Base-by-base conservation (phyloP, 345 rosid species). In the Kandelia obovata region DNA sequence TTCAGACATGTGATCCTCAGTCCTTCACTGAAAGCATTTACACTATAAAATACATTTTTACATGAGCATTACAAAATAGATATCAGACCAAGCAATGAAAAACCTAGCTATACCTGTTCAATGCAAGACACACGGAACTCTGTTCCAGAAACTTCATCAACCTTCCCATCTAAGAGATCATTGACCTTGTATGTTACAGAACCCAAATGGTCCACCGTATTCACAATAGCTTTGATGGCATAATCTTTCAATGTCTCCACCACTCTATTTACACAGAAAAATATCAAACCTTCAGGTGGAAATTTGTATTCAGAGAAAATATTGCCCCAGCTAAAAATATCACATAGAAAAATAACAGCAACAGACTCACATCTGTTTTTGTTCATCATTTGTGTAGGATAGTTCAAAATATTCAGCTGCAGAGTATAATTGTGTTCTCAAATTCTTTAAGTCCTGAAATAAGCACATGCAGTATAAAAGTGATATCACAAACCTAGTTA, bases 321-420 rank as follows among this genome's bases (percentile, higher is more conserved):
- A 46, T 8, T 23, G 7, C 37, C 11, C 30, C 28, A 3, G 53
- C 43, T 55, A 28, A 15, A 52, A 5, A 19, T 56, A 35, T 23
- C 19, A 58, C 17, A 2, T 3, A 30, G 28, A 6, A 25, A 27
- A 53, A 73, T 46, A 30, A 32, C 19, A 74, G 52, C 23, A 25
- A 19, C 15, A 32, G 57, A 76, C 94, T 85, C 80, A 93, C 97
- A 83, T 78, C 25, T 91, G 89, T 79, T 91, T 91, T 65, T 93
- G 92, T 73, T 82, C 89, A 70, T 93, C 97, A 26, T 86, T 85
- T 57, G 88, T 76, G 81, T 89, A 93, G 25, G 98, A 91, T 49
- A 89, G 68, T 66, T 93, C 98, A 57, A 91, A 93, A 79, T 93
- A 93, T 80, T 93, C 97, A 0, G 97, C 98, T 56, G 98, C 98